phyloP scores from a whole-genome alignment of 2,329 filamentous ascomycete species.

The Colletotrichum lupini region DNA sequence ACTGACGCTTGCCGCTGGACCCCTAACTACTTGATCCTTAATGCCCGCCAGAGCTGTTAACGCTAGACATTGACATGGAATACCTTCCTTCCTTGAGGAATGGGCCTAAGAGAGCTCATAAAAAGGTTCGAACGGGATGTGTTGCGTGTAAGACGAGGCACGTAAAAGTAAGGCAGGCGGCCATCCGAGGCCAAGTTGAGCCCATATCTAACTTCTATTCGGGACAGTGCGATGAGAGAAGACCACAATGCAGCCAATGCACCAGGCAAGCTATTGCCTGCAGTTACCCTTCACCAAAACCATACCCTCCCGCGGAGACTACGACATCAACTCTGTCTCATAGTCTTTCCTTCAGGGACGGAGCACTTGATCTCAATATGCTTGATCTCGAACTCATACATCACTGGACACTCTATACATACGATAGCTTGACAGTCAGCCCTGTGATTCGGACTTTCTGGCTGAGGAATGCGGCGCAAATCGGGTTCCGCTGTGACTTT shows the following conservation, averaged over 20 bases:
- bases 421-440: slow-evolving; percentile 55
- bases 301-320: neutral
- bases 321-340: neutral
- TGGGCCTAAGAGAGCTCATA: slow-evolving; percentile 15
- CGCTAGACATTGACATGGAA: neutral
- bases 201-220: neutral
- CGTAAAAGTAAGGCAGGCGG: slow-evolving; percentile 46
- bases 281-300: slow-evolving; percentile 40
- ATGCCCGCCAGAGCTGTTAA: neutral
- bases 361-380: slow-evolving; percentile 43
- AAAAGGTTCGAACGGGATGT: slow-evolving; percentile 51
- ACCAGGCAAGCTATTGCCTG: slow-evolving; percentile 50
- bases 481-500: slow-evolving; percentile 57
- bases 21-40: no score
- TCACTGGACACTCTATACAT: slow-evolving; percentile 61
- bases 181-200: no score
- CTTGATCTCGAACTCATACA: slow-evolving; percentile 63
- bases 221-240: slow-evolving; percentile 51
- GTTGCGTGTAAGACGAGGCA: slow-evolving; percentile 50
- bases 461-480: slow-evolving; percentile 55
- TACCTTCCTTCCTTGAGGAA: neutral
- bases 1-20: no score
- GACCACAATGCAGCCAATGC: slow-evolving; percentile 51
- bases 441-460: slow-evolving; percentile 55
- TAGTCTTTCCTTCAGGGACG: neutral